Evolutionary conservation across 331 rosid species (phyloP), one percentile per base, ranked within the genome.

Genomic region (Pyracantha coccinea): DNA sequence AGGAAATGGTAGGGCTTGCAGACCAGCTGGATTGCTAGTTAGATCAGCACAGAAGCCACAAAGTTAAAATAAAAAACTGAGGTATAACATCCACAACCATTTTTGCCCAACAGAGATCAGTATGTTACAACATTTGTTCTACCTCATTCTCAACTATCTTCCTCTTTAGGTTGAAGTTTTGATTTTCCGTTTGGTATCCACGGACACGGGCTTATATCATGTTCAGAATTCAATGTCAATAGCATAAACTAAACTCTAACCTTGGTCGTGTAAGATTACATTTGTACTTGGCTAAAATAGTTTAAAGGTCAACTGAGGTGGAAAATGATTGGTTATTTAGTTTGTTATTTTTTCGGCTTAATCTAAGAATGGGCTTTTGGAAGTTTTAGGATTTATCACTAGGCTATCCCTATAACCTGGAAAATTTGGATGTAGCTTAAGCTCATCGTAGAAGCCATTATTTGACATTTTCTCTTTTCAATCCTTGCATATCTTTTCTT

Each of bases 1-100:
- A 77, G 41, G 77, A 63, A 60, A 78, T 13, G 47, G 70, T 50
- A 68, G 77, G 71, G 60, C 81, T 45, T 16, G 16, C 71, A 55
- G 61, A 44, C 69, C 38, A 38, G 17, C 44, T 15, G 17, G 21
- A 9, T 54, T 8, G 28, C 47, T 3, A 41, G 47, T 55, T 27
- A 63, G 23, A 55, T 62, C 44, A 23, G 23, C 69, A 28, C 8
- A 67, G 8, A 17, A 68, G 23, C 50, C 17, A 20, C 78, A 44
- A 19, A 9, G 16, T 32, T 54, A 15, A 6, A 8, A 12, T 33
- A 66, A 45, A 66, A 10, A n/a, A 33, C 27, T 65, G 11, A 32
- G 9, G 4, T 35, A 64, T 53, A 75, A 23, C 58, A 75, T 66
- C 29, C 71, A 65, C 27, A 28, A 27, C 41, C 25, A 20, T 77